Conservation (phyloP, 805 yeast genomes). For the Candida sphagnicola region DNA sequence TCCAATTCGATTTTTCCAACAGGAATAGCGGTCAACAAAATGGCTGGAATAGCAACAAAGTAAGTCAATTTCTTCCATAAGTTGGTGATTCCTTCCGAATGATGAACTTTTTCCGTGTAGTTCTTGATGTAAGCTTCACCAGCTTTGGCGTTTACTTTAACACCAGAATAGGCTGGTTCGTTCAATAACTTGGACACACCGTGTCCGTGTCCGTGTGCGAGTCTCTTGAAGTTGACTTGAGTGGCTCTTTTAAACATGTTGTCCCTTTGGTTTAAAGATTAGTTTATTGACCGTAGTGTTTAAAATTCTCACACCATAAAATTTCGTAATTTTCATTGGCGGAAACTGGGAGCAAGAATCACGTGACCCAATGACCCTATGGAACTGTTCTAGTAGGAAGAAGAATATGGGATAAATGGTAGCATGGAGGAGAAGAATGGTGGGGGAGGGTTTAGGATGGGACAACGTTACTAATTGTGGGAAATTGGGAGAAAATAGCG, state of each 20-base stretch:
- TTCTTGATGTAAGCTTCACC: conserved; percentile 67
- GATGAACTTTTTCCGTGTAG: conserved; percentile 65
- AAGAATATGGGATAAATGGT: too few species aligned
- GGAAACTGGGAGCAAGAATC: background rate
- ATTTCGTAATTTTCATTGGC: conserved; percentile 3
- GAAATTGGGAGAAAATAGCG: too few species aligned
- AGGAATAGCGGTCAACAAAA: conserved; percentile 71
- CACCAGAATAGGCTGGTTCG: conserved; percentile 34
- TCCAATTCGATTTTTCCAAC: conserved; percentile 78
- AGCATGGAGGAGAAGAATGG: too few species aligned
- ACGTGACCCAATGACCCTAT: background rate
- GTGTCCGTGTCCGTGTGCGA: conserved; percentile 38
- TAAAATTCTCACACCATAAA: conserved; percentile 5
- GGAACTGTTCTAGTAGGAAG: too few species aligned
- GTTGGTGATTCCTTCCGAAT: conserved; percentile 70
- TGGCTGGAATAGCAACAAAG: conserved; percentile 79
- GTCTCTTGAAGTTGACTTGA: conserved; percentile 38
- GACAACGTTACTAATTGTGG: too few species aligned
- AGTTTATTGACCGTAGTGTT: too few species aligned
- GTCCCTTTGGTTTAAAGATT: background rate
- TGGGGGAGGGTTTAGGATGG: too few species aligned
- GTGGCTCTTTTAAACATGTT: conserved; percentile 33
- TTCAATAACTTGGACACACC: conserved; percentile 37
- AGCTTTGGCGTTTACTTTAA: conserved; percentile 50
- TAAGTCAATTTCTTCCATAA: conserved; percentile 85